These are phyloP conservation scores for Gossypium herbaceum DNA, from an alignment of 345 rosid species.

Conservation along the genomic window DNA sequence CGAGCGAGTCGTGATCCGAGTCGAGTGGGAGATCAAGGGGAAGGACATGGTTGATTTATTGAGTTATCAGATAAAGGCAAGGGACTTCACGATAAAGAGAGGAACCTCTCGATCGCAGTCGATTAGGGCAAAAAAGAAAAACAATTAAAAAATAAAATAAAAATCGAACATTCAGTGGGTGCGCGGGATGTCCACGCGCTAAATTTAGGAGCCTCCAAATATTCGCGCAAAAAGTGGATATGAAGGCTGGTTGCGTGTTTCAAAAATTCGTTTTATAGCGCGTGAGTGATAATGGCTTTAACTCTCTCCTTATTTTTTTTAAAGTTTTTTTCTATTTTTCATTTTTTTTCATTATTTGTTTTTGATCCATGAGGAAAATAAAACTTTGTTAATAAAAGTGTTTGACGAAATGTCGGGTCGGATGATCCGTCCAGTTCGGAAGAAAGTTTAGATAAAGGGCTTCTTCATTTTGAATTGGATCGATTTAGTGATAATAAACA, in stretches of 20 bases:
- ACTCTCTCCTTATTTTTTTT: not conserved
- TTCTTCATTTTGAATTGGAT: too few relatives aligned
- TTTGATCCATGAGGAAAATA: too few relatives aligned
- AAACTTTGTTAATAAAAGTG: too few relatives aligned
- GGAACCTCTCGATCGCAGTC: conserved; percentile 21
- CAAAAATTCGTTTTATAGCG: not conserved
- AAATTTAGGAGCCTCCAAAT: not conserved
- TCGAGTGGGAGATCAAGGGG: conserved; percentile 21
- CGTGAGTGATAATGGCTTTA: not conserved
- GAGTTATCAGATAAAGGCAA: conserved; percentile 33
- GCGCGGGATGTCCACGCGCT: not conserved
- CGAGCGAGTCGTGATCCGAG: conserved; percentile 27
- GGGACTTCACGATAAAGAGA: conserved; percentile 27
- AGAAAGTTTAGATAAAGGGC: too few relatives aligned
- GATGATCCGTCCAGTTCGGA: too few relatives aligned
- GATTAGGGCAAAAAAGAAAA: conserved; percentile 39
- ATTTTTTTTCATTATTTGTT: too few relatives aligned
- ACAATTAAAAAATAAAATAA: not conserved
- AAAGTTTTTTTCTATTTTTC: not conserved
- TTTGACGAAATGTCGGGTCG: too few relatives aligned
- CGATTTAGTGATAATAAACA: too few relatives aligned
- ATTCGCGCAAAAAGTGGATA: not conserved
- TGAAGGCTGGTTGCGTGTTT: not conserved
- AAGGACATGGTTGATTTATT: conserved; percentile 38
- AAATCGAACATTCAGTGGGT: not conserved